Conservation (phyloP, 345 rosid genomes). For the Eucalyptus cloeziana region DNA sequence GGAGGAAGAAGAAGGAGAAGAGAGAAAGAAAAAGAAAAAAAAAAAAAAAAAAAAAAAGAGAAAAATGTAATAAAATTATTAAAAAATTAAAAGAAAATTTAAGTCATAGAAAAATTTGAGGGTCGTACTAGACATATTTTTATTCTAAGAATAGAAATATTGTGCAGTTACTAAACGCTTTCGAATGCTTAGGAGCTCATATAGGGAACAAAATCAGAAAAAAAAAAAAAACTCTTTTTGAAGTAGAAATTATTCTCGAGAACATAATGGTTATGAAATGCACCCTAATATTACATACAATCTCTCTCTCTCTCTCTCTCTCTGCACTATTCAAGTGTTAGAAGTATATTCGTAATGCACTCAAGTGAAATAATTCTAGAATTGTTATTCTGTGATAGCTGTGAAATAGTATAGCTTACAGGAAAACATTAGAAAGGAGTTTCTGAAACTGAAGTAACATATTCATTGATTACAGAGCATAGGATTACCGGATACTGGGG, state of each 20-base stretch:
- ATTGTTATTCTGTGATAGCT: neutral
- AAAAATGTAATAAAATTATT: no score
- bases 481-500: neutral
- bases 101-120: no score
- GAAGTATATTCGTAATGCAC: neutral
- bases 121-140: fast-evolving
- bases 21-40: no score
- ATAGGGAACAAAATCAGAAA: no score
- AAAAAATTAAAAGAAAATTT: no score
- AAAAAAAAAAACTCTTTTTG: no score
- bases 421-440: neutral
- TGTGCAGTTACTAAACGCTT: fast-evolving
- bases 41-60: no score
- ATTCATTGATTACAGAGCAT: neutral
- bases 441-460: neutral
- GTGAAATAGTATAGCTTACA: neutral
- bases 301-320: neutral
- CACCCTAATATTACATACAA: neutral
- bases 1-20: no score
- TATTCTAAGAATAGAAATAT: no score
- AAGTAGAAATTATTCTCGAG: fast-evolving
- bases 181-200: no score
- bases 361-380: neutral
- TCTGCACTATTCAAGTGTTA: neutral
- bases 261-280: fast-evolving